Evolutionary conservation across 2,329 filamentous ascomycete genomes (phyloP), one percentile per base, ranked within the genome.

Genomic region (Colletotrichum musicola): DNA sequence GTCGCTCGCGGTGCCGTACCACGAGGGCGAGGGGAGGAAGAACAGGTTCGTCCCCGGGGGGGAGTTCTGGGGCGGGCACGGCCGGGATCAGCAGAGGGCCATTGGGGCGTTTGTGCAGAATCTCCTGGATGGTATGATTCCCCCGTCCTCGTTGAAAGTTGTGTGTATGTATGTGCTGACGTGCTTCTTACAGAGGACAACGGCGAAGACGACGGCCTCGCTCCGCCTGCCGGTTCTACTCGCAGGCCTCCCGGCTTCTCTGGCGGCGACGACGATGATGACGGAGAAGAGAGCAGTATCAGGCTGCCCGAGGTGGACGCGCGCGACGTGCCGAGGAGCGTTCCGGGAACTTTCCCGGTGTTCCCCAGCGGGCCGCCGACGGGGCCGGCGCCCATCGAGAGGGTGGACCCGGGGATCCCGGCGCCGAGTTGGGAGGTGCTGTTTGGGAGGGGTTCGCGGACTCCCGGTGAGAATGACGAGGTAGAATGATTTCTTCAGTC

Each of bases 1-100:
- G 20, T 44, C 92, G 73, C 78, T 82, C 62, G 90, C 87, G 1
- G 83, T 84, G 10, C 87, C 83, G 2, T 64, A 64, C 27, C 61
- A 71, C 18, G 62, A 64, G 44, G 47, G 10, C 2, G 20, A 47
- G 40, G 65, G 65, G 14, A 16, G 40, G 53, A 67, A 22, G 30
- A 69, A 18, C 49, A 68, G 18, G 59, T 78, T 78, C 40, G 58
- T 69, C 73, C 74, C 4, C 74, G 77, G 0, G 59, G 62, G 27
- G 13, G 71, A 74, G 57, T 78, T 74, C 58, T 75, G 76, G 73
- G 70, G 71, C 25, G 78, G 77, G 6, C 75, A 77, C 47, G 79
- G 18, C 18, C 77, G 10, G 73, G 72, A 44, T 35, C 77, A 79
- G 69, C 73, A 71, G 66, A 73, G 69, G 50, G 63, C 58, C 10